These are phyloP conservation scores for Inga laurina DNA, from an alignment of 306 rosid genomes.

Conservation along the genomic window DNA sequence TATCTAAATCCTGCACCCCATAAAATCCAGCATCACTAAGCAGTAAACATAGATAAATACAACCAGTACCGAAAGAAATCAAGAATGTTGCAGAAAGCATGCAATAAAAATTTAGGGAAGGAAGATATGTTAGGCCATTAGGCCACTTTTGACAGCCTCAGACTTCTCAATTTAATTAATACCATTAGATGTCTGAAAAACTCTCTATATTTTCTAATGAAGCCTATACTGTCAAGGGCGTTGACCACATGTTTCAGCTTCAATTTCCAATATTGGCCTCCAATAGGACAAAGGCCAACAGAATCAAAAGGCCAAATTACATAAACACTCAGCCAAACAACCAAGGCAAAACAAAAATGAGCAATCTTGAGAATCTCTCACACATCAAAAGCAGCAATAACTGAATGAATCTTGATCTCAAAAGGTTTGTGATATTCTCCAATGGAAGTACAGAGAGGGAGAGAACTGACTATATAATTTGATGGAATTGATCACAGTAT, in stretches of 20 bases:
- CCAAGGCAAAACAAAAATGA: slow-evolving; percentile 63
- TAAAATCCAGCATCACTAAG: slow-evolving; percentile 25
- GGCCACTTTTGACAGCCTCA: not conserved
- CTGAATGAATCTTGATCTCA: slow-evolving; percentile 82
- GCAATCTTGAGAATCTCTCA: slow-evolving; percentile 43
- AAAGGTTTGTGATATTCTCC: slow-evolving; percentile 54
- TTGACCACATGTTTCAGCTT: slow-evolving; percentile 46
- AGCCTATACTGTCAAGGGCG: not conserved
- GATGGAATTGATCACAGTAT: slow-evolving; percentile 27
- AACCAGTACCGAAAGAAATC: slow-evolving; percentile 5
- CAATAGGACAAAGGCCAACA: slow-evolving; percentile 65
- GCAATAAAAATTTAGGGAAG: not conserved
- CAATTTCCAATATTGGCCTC: slow-evolving; percentile 59
- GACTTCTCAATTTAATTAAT: not conserved
- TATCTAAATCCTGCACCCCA: slow-evolving; percentile 80
- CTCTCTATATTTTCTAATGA: not conserved
- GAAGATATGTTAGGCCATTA: not conserved
- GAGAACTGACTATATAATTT: not conserved
- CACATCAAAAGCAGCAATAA: slow-evolving; percentile 85
- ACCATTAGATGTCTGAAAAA: not conserved
- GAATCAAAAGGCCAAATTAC: slow-evolving; percentile 55
- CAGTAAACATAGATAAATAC: slow-evolving; percentile 20
- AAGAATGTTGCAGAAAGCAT: not conserved
- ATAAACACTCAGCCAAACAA: slow-evolving; percentile 82
- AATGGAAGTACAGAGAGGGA: slow-evolving; percentile 26